Base-by-base conservation (phyloP, 306 rosid species). In the Cucurbita ficifolia region DNA sequence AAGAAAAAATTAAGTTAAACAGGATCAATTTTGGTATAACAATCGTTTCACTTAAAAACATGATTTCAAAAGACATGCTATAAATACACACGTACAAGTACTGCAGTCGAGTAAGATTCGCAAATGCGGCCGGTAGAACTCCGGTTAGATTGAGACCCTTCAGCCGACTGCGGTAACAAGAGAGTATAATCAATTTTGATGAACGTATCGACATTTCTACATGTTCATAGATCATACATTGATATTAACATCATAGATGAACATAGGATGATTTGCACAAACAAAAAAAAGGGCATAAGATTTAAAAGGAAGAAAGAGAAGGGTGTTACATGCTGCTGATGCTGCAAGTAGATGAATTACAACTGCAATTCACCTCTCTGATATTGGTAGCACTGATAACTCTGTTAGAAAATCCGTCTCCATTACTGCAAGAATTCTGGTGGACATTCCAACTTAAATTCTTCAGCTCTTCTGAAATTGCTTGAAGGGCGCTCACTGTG, bases 81-180 rank as follows among this genome's bases (percentile, higher is more conserved):
- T 0, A 17, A 54, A 18, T 2, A 52, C 22, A 12, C 76, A 81
- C 94, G 86, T 78, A 88, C 96, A 90, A 79, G 72, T 63, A 60
- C 67, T 5, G 33, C 12, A 88, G 77, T 54, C 71, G 82, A 21
- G 87, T 73, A 60, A 90, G 92, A 76, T 81, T 75, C 79, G 90
- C 95, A 79, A 90, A 81, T 71, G 87, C 95, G 13, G 17, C 70
- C 0, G 88, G 94, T 63, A 90, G 61, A 60, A 51, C 70, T 81
- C 94, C 96, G 0, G 70, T 33, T 73, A 90, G 13, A 67, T 80
- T 85, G 67, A 72, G 84, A 60, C 88, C 77, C 83, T 81, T 90
- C 78, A 86, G 76, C 40, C 21, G 60, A 9, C 91, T 88, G 42
- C 29, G 62, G 4, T 6, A 35, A 12, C 49, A 17, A 11, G 1